phyloP scores from a whole-genome alignment of 371 early-diverging fungal species.

The Mucor indicus region DNA sequence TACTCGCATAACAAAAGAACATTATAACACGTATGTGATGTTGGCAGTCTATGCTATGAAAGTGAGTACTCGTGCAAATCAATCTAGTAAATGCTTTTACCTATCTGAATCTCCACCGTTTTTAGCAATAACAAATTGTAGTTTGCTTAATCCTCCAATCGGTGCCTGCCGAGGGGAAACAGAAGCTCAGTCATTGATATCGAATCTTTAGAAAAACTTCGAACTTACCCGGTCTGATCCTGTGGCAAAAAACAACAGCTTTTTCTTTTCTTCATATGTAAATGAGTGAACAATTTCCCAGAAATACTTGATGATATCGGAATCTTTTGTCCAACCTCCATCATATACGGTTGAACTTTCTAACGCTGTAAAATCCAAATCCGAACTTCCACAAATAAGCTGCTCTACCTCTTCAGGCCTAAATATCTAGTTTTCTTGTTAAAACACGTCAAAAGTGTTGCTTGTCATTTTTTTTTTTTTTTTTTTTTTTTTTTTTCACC shows the following conservation, averaged over 20 bases:
- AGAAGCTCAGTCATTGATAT: slow-evolving; percentile 17
- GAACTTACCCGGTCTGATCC: slow-evolving; percentile 85
- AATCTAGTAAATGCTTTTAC: slow-evolving; percentile 10
- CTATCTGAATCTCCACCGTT: slow-evolving; percentile 94
- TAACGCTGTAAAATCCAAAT: slow-evolving; percentile 84
- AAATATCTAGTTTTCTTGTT: slow-evolving; percentile 79
- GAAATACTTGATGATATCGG: slow-evolving; percentile 77
- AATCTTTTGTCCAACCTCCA: slow-evolving; percentile 72
- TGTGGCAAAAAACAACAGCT: slow-evolving; percentile 95
- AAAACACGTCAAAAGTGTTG: background rate
- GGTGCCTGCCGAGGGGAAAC: slow-evolving; percentile 79
- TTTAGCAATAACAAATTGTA: slow-evolving; percentile 95
- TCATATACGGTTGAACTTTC: slow-evolving; percentile 86
- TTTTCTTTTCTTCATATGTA: slow-evolving; percentile 81
- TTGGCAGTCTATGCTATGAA: slow-evolving; percentile 47
- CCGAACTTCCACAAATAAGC: slow-evolving; percentile 91
- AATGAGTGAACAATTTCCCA: slow-evolving; percentile 93
- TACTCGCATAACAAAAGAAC: slow-evolving; percentile 93
- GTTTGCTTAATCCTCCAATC: slow-evolving; percentile 84
- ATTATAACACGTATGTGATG: slow-evolving; percentile 90
- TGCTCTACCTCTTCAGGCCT: slow-evolving; percentile 94
- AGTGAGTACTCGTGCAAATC: slow-evolving; percentile 6
- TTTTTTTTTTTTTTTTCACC: slow-evolving; percentile 21
- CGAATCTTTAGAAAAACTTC: background rate
- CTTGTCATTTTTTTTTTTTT: background rate